Evolutionary conservation across 768 basidiomycete species (phyloP).

Genomic region (Termitomyces sp.): DNA sequence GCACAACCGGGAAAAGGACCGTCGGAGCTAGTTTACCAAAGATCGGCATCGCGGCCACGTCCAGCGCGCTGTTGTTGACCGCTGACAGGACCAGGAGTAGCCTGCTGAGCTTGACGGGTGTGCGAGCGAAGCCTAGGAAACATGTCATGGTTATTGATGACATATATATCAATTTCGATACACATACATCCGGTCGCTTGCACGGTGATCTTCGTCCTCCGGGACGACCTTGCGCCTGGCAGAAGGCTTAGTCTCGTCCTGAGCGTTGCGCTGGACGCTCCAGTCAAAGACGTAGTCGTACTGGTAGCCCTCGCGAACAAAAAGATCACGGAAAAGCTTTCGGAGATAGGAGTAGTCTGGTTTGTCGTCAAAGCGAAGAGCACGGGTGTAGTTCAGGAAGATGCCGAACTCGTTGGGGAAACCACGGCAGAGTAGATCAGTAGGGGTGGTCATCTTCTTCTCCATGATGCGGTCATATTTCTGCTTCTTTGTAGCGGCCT

Average conservation of each 20-base stretch:
- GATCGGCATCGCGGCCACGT: conserved; percentile 45
- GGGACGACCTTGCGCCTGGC: conserved; percentile 76
- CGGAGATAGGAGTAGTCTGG: conserved; percentile 99
- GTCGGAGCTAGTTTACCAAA: conserved; percentile 41
- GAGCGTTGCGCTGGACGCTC: conserved; percentile 78
- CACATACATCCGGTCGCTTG: conserved; percentile 79
- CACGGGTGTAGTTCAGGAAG: conserved; percentile 98
- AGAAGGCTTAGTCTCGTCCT: conserved; percentile 66
- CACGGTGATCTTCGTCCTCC: conserved; percentile 80
- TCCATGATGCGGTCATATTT: conserved; percentile 99
- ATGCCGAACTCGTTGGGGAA: conserved; percentile 99
- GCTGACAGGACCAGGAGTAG: conserved; percentile 39
- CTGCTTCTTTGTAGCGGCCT: conserved; percentile 99
- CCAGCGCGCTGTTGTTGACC: conserved; percentile 40
- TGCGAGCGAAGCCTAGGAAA: conserved; percentile 73
- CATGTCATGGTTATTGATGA: conserved; percentile 10
- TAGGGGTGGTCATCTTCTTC: conserved; percentile 99
- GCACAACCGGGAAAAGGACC: conserved; percentile 30
- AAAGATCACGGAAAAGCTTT: conserved; percentile 98
- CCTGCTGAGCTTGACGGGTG: conserved; percentile 76
- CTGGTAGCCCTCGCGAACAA: conserved; percentile 96
- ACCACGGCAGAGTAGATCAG: conserved; percentile 95
- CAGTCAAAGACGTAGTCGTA: conserved; percentile 99
- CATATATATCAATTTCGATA: conserved; percentile 9
- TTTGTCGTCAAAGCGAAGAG: conserved; percentile 99